Base-by-base conservation (phyloP, 805 yeast genomes). In the Sugiyamaella smithiae region DNA sequence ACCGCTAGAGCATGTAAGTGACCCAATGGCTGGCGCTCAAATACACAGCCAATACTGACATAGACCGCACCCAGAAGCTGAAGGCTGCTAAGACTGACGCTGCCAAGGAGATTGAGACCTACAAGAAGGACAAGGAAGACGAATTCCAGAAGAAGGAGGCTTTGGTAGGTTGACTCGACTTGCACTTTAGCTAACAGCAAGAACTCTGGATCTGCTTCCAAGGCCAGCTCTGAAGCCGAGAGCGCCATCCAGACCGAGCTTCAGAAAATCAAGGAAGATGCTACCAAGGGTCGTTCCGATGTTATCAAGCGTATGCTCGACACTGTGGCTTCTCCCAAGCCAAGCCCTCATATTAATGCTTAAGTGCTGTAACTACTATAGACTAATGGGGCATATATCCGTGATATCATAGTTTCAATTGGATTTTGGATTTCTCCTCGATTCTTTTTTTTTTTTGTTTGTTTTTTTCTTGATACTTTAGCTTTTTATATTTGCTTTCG, bases 31-130 rank as follows among this genome's bases (percentile, higher is more conserved):
- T n/a, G n/a, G n/a, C n/a, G n/a, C n/a, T n/a, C n/a, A 12, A 26
- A 33, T 37, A 14, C 25, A 22, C 37, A 24, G 14, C 14, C 5
- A 20, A 41, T 25, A 14, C 3, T 58, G 46, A 8, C 50, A 19
- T 46, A 75, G 80, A 84, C 73, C 88, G 96, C 70, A 78, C 93
- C 36, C 84, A 80, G 58, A 85, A 89, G 57, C 77, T 93, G 67
- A 93, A 91, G 79, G 90, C 93, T 41, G 96, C 98, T 46, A 91
- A 89, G 74, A 72, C 84, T 20, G 98, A 93, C 67, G 99, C 99
- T 31, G 85, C 88, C 56, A 72, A 75, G 49, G 99, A 93, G 69
- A 88, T 93, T 61, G 85, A 82, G 57, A 83, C 81, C 49, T 93
- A 93, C 78, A 90, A 87, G 75, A 67, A 75, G 44, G 78, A 82